phyloP scores from a whole-genome alignment of 805 yeast genomes.

The Starmerella floricola region DNA sequence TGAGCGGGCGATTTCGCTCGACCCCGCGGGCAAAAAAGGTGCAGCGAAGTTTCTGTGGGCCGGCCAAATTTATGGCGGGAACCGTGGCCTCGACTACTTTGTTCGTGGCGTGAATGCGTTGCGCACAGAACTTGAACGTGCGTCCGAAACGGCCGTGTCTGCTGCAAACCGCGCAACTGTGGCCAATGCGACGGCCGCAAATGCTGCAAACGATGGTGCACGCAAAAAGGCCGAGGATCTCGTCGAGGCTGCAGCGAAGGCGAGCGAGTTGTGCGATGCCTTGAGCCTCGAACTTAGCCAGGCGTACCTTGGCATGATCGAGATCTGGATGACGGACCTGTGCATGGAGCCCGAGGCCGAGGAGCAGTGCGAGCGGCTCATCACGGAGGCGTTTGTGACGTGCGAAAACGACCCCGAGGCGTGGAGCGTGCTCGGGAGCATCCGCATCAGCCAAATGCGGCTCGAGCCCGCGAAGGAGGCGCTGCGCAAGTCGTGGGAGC shows the following conservation, averaged over 20 bases:
- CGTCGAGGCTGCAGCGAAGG: too few relatives aligned
- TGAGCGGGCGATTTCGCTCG: slow-evolving; percentile 49
- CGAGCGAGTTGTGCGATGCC: background rate
- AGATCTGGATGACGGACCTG: slow-evolving; percentile 88
- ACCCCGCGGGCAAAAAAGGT: slow-evolving; percentile 52
- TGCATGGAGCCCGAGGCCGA: slow-evolving; percentile 93
- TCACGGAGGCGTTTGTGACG: slow-evolving; percentile 49
- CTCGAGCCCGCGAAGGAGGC: slow-evolving; percentile 62
- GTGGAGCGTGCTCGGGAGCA: slow-evolving; percentile 71
- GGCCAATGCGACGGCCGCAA: too few relatives aligned
- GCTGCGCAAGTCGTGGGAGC: slow-evolving; percentile 56
- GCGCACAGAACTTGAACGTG: slow-evolving; percentile 34
- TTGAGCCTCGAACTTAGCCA: slow-evolving; percentile 48
- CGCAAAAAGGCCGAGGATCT: too few relatives aligned
- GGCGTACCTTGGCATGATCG: slow-evolving; percentile 75
- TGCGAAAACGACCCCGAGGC: slow-evolving; percentile 55
- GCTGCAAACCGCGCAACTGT: too few relatives aligned
- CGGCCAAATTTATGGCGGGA: slow-evolving; percentile 84
- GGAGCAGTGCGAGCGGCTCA: slow-evolving; percentile 56
- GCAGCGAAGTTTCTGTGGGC: slow-evolving; percentile 77
- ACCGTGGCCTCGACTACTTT: slow-evolving; percentile 52
- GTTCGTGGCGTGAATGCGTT: slow-evolving; percentile 50
- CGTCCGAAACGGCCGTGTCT: too few relatives aligned
- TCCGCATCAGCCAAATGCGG: slow-evolving; percentile 76
- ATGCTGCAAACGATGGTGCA: too few relatives aligned